Conservation (phyloP, 2,329 filamentous ascomycete genomes). For the Gaeumannomyces sp. region DNA sequence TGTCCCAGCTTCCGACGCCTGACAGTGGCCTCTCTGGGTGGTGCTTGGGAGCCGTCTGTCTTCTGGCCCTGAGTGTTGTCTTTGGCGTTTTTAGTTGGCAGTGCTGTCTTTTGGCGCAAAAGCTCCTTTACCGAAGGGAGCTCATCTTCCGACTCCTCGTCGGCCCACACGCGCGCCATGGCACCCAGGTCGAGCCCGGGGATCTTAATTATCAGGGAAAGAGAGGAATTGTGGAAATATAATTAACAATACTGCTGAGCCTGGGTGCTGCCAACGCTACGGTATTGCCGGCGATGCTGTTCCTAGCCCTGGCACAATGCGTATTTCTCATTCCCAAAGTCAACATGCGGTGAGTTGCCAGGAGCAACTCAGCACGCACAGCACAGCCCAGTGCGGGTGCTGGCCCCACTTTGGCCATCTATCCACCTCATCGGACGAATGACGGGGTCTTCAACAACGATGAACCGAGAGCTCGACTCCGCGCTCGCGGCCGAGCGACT, state of each 20-base stretch:
- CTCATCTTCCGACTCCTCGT: slow-evolving; percentile 9
- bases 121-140: slow-evolving; percentile 6
- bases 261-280: background rate
- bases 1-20: slow-evolving; percentile 20
- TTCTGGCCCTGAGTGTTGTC: background rate
- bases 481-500: no score
- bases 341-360: background rate
- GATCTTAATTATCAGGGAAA: background rate
- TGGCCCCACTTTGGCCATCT: background rate
- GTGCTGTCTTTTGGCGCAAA: background rate
- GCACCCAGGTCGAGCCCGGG: background rate
- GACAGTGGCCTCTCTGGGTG: slow-evolving; percentile 11
- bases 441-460: no score
- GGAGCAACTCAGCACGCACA: background rate
- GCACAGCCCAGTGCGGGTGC: no score
- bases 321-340: background rate
- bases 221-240: background rate
- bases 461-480: background rate
- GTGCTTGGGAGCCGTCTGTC: background rate
- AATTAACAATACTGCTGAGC: background rate
- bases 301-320: background rate
- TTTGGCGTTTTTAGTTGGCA: background rate
- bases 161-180: slow-evolving; percentile 6
- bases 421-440: background rate
- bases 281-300: background rate